Evolutionary conservation across 1,284 basidiomycete species (phyloP).

Genomic region (Leccinum griseonigrum): DNA sequence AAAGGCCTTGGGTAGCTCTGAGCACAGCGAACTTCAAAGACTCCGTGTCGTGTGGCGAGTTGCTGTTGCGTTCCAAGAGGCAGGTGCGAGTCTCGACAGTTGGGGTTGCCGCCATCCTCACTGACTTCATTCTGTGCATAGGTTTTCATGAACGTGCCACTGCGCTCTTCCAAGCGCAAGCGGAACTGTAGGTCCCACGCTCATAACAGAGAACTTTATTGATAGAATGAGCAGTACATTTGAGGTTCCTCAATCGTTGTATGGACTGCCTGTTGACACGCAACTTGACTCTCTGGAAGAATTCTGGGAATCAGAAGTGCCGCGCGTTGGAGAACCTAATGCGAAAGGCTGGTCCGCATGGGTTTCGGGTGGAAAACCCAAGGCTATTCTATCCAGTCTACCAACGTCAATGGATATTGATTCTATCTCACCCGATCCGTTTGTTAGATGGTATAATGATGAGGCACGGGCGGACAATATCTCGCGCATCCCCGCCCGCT

Average conservation of each 20-base stretch:
- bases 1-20: constrained; percentile 35
- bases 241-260: constrained; percentile 45
- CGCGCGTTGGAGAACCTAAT: constrained; percentile 59
- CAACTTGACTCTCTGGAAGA: constrained; percentile 61
- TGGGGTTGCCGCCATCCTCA: constrained; percentile 5
- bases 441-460: constrained; percentile 63
- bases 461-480: constrained; percentile 53
- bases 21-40: constrained; percentile 51
- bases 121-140: constrained; percentile 26
- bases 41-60: constrained; percentile 71
- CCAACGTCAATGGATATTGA: constrained; percentile 19
- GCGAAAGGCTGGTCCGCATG: constrained; percentile 65
- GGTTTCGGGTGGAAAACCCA: constrained; percentile 43
- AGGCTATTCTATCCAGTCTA: constrained; percentile 15
- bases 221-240: constrained; percentile 46
- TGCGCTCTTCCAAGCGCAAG: constrained; percentile 75
- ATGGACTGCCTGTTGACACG: constrained; percentile 40
- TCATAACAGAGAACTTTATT: constrained; percentile 1
- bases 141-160: constrained; percentile 64
- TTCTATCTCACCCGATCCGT: constrained; percentile 51
- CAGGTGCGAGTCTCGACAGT: constrained; percentile 53
- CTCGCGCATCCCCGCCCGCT: constrained; percentile 53
- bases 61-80: constrained; percentile 66
- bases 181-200: constrained; percentile 58
- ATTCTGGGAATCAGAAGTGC: constrained; percentile 75